Percentiles rank a stretch among this genome's conserved stretches.
Evolutionary conservation across 768 basidiomycete genomes (phyloP).

Genomic region (Vararia minispora): DNA sequence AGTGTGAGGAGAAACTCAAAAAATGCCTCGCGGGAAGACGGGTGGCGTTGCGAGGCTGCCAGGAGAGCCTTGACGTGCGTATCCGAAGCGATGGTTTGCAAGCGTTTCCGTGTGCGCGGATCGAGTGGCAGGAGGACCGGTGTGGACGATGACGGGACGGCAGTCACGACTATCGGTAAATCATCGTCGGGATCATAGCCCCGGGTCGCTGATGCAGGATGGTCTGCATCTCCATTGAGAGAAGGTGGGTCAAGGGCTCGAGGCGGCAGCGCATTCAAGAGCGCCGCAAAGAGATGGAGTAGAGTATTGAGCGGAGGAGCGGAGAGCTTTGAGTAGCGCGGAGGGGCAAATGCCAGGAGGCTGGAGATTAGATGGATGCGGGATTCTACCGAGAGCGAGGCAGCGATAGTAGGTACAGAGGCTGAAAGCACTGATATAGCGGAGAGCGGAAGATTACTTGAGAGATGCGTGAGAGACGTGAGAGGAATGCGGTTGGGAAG

Average conservation of each 20-base stretch:
- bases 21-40: slow-evolving; percentile 33
- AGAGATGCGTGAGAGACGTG: slow-evolving; percentile 49
- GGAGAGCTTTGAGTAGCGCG: slow-evolving; percentile 44
- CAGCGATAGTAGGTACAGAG: slow-evolving; percentile 11
- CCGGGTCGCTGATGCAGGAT: background rate
- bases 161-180: slow-evolving; percentile 22
- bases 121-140: slow-evolving; percentile 35
- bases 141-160: slow-evolving; percentile 26
- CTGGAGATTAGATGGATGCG: slow-evolving; percentile 65
- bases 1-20: slow-evolving; percentile 49
- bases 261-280: slow-evolving; percentile 43
- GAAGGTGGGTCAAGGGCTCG: slow-evolving; percentile 38
- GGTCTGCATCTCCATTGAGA: slow-evolving; percentile 4
- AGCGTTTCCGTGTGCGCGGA: slow-evolving; percentile 46
- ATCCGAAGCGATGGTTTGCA: slow-evolving; percentile 43
- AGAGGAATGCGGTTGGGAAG: slow-evolving; percentile 69
- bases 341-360: slow-evolving; percentile 49
- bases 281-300: slow-evolving; percentile 35
- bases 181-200: slow-evolving; percentile 22
- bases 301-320: slow-evolving; percentile 38
- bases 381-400: slow-evolving; percentile 15
- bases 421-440: slow-evolving; percentile 24
- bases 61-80: slow-evolving; percentile 47
- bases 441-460: slow-evolving; percentile 49
- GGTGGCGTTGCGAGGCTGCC: slow-evolving; percentile 27